phyloP scores from a whole-genome alignment of 2,329 filamentous ascomycete genomes.

The Lizonia empirigonia region DNA sequence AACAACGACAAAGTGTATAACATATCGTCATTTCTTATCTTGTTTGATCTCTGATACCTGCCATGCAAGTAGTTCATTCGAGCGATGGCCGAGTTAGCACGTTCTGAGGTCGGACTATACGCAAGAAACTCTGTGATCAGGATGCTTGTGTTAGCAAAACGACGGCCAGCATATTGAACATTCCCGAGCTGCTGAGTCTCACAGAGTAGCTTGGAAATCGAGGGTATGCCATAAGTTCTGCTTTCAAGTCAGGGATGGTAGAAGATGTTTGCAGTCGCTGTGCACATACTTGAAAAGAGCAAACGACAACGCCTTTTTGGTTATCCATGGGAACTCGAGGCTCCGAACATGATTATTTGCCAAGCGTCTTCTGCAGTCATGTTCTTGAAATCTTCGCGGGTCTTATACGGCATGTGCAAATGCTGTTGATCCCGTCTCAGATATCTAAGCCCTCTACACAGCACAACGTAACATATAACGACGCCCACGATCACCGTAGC shows the following conservation, averaged over 20 bases:
- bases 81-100: slow-evolving; percentile 56
- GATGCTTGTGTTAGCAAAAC: slow-evolving; percentile 42
- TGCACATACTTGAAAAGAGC: slow-evolving; percentile 58
- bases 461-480: slow-evolving; percentile 37
- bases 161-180: slow-evolving; percentile 27
- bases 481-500: slow-evolving; percentile 14
- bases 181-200: slow-evolving; percentile 41
- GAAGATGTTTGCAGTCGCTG: neutral
- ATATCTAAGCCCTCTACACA: slow-evolving; percentile 48
- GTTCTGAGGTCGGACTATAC: slow-evolving; percentile 40
- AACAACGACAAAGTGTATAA: slow-evolving; percentile 70
- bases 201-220: slow-evolving; percentile 45
- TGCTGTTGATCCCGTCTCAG: slow-evolving; percentile 49
- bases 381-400: slow-evolving; percentile 52
- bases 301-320: slow-evolving; percentile 60
- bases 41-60: slow-evolving; percentile 61
- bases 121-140: slow-evolving; percentile 42
- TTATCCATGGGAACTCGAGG: slow-evolving; percentile 63
- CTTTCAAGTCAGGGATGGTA: neutral
- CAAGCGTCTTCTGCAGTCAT: slow-evolving; percentile 63
- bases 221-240: slow-evolving; percentile 47
- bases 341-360: slow-evolving; percentile 55
- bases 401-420: slow-evolving; percentile 53
- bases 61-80: slow-evolving; percentile 69
- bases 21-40: slow-evolving; percentile 67